Conservation (phyloP, 768 basidiomycete genomes). For the Galerina sulciceps region DNA sequence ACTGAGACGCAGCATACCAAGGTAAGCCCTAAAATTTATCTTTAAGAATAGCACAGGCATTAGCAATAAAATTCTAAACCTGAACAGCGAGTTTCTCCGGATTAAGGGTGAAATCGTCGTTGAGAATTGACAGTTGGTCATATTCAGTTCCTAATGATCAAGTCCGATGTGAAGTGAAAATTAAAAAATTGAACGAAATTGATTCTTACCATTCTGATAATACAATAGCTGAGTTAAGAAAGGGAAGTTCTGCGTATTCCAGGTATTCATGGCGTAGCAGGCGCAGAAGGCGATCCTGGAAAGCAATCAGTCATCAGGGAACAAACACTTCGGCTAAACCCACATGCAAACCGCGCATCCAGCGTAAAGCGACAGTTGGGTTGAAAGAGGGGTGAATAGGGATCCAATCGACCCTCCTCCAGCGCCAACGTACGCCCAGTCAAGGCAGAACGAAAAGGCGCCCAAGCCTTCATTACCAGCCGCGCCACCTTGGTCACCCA, state of each 20-base stretch:
- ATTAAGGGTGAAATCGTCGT: slow-evolving; percentile 51
- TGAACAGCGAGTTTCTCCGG: slow-evolving; percentile 43
- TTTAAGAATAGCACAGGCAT: neutral
- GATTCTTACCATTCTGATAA: slow-evolving; percentile 43
- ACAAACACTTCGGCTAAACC: slow-evolving; percentile 9
- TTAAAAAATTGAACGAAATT: slow-evolving; percentile 6
- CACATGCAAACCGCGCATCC: slow-evolving; percentile 50
- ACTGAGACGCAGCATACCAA: slow-evolving; percentile 48
- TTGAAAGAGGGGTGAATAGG: slow-evolving; percentile 48
- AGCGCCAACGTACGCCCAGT: slow-evolving; percentile 54
- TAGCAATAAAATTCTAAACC: slow-evolving; percentile 8
- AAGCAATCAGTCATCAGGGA: neutral
- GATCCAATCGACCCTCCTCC: slow-evolving; percentile 37
- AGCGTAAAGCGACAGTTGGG: slow-evolving; percentile 47
- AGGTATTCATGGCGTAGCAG: slow-evolving; percentile 49
- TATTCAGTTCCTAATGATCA: slow-evolving; percentile 44
- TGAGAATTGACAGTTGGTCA: slow-evolving; percentile 53
- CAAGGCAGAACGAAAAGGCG: slow-evolving; percentile 54
- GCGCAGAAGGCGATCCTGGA: slow-evolving; percentile 42
- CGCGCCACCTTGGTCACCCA: slow-evolving; percentile 36
- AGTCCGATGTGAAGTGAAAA: neutral
- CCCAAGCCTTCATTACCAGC: slow-evolving; percentile 61
- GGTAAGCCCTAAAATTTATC: slow-evolving; percentile 33
- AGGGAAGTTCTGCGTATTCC: slow-evolving; percentile 60
- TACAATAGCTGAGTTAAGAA: slow-evolving; percentile 54